Percentiles rank a stretch among this genome's conserved stretches.
phyloP scores from a whole-genome alignment of 2,329 filamentous ascomycete species.

The Alternaria burnsii region DNA sequence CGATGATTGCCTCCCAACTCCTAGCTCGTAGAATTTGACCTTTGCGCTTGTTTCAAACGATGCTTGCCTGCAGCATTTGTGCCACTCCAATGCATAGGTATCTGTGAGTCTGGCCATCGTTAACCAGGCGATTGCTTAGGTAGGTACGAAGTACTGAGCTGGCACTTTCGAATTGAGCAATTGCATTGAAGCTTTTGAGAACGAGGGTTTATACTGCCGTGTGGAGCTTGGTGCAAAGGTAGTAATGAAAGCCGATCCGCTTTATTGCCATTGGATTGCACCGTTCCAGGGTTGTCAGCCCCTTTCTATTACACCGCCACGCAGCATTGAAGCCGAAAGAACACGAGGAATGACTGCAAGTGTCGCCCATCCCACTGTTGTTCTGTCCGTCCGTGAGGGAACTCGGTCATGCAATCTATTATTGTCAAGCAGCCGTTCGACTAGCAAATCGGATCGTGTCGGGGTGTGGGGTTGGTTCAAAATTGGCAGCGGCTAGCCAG shows the following conservation, averaged over 20 bases:
- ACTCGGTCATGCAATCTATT: slow-evolving; percentile 10
- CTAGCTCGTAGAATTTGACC: neutral
- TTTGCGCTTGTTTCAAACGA: neutral
- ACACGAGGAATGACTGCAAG: slow-evolving; percentile 20
- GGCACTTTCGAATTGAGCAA: neutral
- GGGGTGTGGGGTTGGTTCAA: neutral
- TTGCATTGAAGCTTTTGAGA: neutral
- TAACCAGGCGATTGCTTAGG: neutral
- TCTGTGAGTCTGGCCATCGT: neutral
- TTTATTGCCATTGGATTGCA: neutral
- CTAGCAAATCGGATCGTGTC: neutral
- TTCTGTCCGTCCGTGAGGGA: neutral
- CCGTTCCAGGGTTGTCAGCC: neutral
- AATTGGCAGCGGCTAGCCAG: slow-evolving; percentile 8
- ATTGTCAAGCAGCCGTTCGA: neutral
- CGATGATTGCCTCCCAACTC: neutral
- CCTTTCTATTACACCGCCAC: neutral
- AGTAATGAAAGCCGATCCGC: neutral
- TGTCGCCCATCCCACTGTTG: slow-evolving; percentile 9
- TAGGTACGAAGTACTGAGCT: neutral
- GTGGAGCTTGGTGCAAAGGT: neutral
- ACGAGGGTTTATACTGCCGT: neutral
- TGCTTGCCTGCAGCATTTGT: neutral
- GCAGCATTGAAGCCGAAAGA: neutral
- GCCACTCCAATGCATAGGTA: neutral